Evolutionary conservation across 306 rosid species (phyloP).

Genomic region (Pachyrhizus erosus): DNA sequence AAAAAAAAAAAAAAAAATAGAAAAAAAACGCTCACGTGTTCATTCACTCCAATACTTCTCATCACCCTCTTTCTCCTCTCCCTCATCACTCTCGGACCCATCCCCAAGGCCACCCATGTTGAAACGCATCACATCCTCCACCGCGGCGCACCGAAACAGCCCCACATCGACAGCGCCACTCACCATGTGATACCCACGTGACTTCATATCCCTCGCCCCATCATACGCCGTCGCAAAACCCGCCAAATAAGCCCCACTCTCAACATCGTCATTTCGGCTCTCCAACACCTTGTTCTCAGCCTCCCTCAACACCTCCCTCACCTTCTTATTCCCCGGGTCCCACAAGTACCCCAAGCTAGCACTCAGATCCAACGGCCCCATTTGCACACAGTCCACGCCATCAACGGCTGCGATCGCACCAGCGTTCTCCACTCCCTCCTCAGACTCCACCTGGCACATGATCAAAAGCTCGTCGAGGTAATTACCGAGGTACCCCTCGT

Average conservation of each 20-base stretch:
- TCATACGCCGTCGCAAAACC: slow-evolving; percentile 73
- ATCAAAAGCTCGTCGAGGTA: slow-evolving; percentile 72
- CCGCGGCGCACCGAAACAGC: slow-evolving; percentile 60
- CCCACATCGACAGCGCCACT: slow-evolving; percentile 73
- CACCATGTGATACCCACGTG: slow-evolving; percentile 79
- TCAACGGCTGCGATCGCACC: slow-evolving; percentile 67
- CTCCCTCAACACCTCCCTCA: slow-evolving; percentile 58
- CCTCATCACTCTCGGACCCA: slow-evolving; percentile 52
- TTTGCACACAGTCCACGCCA: slow-evolving; percentile 85
- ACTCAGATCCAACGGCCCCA: slow-evolving; percentile 91
- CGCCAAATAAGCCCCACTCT: slow-evolving; percentile 38
- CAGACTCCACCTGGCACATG: slow-evolving; percentile 75
- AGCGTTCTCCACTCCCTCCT: slow-evolving; percentile 55
- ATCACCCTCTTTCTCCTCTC: slow-evolving; percentile 55
- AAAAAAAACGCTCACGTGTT: not conserved
- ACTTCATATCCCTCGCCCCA: slow-evolving; percentile 53
- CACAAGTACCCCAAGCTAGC: slow-evolving; percentile 78
- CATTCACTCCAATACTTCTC: slow-evolving; percentile 86
- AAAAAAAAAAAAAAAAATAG: not conserved
- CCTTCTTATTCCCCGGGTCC: slow-evolving; percentile 80
- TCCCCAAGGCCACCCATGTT: slow-evolving; percentile 50
- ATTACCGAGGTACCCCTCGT: slow-evolving; percentile 69
- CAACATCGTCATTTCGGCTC: slow-evolving; percentile 45
- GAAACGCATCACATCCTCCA: slow-evolving; percentile 73
- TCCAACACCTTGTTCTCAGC: slow-evolving; percentile 70